Percentiles rank a stretch among this genome's conserved stretches.
phyloP scores from a whole-genome alignment of 192 early-diverging fungal genomes.

The Backusella circina region DNA sequence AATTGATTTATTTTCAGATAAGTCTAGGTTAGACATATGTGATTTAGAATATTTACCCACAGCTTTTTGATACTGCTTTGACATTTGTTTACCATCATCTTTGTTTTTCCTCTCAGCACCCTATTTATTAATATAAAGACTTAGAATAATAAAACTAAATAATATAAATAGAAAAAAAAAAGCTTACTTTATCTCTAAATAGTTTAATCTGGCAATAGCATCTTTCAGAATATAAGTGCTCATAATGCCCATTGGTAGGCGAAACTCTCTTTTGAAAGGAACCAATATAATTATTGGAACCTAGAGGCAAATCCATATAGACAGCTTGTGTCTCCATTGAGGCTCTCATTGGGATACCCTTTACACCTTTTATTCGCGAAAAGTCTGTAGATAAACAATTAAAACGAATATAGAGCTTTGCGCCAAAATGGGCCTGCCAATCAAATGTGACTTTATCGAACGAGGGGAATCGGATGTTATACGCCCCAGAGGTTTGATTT shows the following conservation, averaged over 20 bases:
- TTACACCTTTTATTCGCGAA: constrained; percentile 76
- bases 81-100: constrained; percentile 69
- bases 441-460: constrained; percentile 71
- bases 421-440: constrained; percentile 64
- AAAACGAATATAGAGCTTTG: constrained; percentile 69
- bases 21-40: neutral
- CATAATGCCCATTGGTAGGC: constrained; percentile 40
- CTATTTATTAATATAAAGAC: constrained; percentile 23
- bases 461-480: constrained; percentile 46
- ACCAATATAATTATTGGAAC: neutral
- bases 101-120: constrained; percentile 77
- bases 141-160: neutral
- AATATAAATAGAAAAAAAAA: neutral
- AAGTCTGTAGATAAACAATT: constrained; percentile 80
- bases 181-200: constrained; percentile 19
- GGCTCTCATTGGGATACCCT: constrained; percentile 67
- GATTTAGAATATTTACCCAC: constrained; percentile 29
- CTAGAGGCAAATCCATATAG: constrained; percentile 1
- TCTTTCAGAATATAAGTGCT: neutral
- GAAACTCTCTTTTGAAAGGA: constrained; percentile 31
- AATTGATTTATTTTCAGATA: neutral
- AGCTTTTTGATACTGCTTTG: constrained; percentile 63
- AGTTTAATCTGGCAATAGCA: constrained; percentile 12
- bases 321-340: constrained; percentile 38
- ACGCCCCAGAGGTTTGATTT: constrained; percentile 37